phyloP scores from a whole-genome alignment of 2,329 filamentous ascomycete species.

The Fusarium papillatum region DNA sequence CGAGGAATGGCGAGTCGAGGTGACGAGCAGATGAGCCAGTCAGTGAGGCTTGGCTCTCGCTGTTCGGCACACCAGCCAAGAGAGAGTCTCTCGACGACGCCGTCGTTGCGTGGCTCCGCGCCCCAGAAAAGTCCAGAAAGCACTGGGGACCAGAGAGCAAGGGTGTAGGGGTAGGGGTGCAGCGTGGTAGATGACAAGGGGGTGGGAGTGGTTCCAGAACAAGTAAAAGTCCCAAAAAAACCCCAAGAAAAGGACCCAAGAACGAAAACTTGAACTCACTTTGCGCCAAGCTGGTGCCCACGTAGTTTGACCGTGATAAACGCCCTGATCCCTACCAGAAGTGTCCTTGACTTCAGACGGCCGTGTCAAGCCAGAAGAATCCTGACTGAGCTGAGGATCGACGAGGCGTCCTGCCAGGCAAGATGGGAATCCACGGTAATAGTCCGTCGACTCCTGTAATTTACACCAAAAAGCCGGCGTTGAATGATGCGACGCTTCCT shows the following conservation, averaged over 20 bases:
- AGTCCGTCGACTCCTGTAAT: slow-evolving; percentile 18
- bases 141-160: slow-evolving; percentile 5
- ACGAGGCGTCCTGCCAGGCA: slow-evolving; percentile 1
- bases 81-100: slow-evolving; percentile 14
- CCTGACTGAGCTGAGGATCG: slow-evolving; percentile 21
- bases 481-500: not conserved
- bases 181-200: slow-evolving; percentile 5
- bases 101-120: slow-evolving; percentile 19
- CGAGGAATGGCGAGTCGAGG: slow-evolving; percentile 13
- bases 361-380: slow-evolving; percentile 7
- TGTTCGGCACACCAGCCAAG: slow-evolving; percentile 39
- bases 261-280: slow-evolving; percentile 10
- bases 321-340: slow-evolving; percentile 23
- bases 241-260: not conserved
- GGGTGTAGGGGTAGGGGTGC: not conserved
- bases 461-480: not conserved
- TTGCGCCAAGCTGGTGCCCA: slow-evolving; percentile 3
- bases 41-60: slow-evolving; percentile 38
- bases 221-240: slow-evolving; percentile 7
- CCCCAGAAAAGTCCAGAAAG: slow-evolving; percentile 24
- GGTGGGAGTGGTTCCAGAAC: slow-evolving; percentile 26
- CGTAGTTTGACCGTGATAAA: slow-evolving; percentile 1
- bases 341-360: not conserved
- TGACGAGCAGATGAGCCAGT: slow-evolving; percentile 1
- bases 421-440: slow-evolving; percentile 8